These are phyloP conservation scores for Phylloporus arenicola DNA, from an alignment of 768 basidiomycete species.

Conservation along the genomic window DNA sequence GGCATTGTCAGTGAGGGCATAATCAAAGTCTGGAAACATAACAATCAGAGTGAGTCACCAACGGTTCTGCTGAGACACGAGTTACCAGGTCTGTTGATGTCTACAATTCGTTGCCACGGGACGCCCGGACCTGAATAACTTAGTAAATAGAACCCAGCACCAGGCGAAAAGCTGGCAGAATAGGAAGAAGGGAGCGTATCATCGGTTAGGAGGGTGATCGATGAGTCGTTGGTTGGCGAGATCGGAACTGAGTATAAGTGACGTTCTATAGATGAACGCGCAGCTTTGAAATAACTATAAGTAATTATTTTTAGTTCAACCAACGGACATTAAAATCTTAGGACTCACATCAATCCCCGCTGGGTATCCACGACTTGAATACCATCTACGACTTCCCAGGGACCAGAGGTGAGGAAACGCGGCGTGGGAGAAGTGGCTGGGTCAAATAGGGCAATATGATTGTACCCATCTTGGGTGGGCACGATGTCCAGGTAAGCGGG, in stretches of 20 bases:
- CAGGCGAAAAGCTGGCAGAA: conserved; percentile 72
- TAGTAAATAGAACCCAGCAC: conserved; percentile 79
- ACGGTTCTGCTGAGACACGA: conserved; percentile 2
- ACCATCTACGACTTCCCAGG: conserved; percentile 83
- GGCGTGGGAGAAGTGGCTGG: conserved; percentile 66
- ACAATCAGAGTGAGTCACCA: not conserved
- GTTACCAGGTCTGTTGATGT: conserved; percentile 45
- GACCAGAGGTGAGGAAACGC: conserved; percentile 77
- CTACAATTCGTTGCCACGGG: conserved; percentile 82
- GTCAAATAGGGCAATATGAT: conserved; percentile 89
- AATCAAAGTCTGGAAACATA: conserved; percentile 47
- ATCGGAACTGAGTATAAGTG: conserved; percentile 78
- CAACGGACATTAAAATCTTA: conserved; percentile 30
- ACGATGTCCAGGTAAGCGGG: conserved; percentile 88
- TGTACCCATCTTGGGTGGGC: conserved; percentile 75
- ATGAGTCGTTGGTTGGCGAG: conserved; percentile 39
- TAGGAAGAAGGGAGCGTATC: conserved; percentile 50
- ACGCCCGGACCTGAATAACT: conserved; percentile 74
- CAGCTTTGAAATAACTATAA: conserved; percentile 83
- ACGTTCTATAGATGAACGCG: conserved; percentile 77
- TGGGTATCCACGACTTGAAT: conserved; percentile 68
- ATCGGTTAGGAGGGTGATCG: conserved; percentile 48
- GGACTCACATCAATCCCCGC: conserved; percentile 64
- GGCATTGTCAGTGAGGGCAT: conserved; percentile 68
- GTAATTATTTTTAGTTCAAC: conserved; percentile 15